Evolutionary conservation across 1,284 basidiomycete genomes (phyloP).

Genomic region (Papiliotrema nemorosa): DNA sequence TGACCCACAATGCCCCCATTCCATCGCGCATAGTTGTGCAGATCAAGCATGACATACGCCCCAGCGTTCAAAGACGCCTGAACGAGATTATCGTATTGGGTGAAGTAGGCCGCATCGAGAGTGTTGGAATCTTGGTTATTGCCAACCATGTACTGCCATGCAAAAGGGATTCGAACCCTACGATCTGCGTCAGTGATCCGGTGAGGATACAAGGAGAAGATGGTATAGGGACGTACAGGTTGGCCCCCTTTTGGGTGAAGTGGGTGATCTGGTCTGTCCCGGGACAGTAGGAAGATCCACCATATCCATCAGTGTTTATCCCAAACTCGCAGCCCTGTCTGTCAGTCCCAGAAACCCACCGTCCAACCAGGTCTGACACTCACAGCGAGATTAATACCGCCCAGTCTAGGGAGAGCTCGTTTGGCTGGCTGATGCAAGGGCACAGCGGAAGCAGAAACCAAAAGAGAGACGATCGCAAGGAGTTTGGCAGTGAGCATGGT

Average conservation of each 20-base stretch:
- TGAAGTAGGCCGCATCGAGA: slow-evolving; percentile 54
- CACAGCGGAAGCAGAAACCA: slow-evolving; percentile 4
- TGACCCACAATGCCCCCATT: slow-evolving; percentile 53
- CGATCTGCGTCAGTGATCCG: background rate
- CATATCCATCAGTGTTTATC: slow-evolving; percentile 24
- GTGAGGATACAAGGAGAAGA: background rate
- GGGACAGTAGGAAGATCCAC: slow-evolving; percentile 41
- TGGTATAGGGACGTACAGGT: slow-evolving; percentile 20
- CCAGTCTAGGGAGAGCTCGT: slow-evolving; percentile 30
- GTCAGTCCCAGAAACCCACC: background rate
- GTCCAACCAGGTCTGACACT: slow-evolving; percentile 5
- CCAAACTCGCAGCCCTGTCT: slow-evolving; percentile 39
- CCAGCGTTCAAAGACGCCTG: slow-evolving; percentile 54
- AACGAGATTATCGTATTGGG: slow-evolving; percentile 51
- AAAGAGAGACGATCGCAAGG: background rate
- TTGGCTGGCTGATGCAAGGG: slow-evolving; percentile 9
- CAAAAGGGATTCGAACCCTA: slow-evolving; percentile 52
- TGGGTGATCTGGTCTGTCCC: slow-evolving; percentile 59
- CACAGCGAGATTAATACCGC: slow-evolving; percentile 40
- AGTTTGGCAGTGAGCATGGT: background rate
- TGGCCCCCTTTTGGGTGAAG: slow-evolving; percentile 50
- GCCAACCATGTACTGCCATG: slow-evolving; percentile 59
- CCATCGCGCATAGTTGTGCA: slow-evolving; percentile 48
- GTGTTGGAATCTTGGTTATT: slow-evolving; percentile 36
- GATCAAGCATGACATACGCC: slow-evolving; percentile 57